Evolutionary conservation across 225 moss, liverwort and hornwort genomes (phyloP).

Genomic region (Bryum argenteum): DNA sequence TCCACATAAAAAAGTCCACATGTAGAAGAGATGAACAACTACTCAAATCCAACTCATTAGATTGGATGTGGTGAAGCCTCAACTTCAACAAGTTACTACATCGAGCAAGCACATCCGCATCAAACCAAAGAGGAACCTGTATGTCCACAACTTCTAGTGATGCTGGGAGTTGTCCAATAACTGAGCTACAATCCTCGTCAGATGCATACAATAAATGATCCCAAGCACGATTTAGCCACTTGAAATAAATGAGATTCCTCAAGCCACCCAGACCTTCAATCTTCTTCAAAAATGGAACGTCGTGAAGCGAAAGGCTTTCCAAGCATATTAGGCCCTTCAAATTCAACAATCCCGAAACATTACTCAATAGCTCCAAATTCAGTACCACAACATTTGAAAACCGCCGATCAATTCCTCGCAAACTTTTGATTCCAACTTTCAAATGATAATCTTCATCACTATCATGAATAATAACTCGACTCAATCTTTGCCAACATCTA

Average conservation of each 20-base stretch:
- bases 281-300: fast-evolving
- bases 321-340: background rate
- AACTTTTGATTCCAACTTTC: too few relatives aligned
- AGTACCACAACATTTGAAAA: background rate
- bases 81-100: background rate
- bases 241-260: background rate
- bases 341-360: background rate
- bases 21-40: background rate
- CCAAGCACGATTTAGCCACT: background rate
- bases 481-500: background rate
- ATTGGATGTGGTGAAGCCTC: background rate
- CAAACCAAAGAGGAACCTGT: too few relatives aligned
- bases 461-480: background rate
- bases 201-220: too few relatives aligned
- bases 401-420: background rate
- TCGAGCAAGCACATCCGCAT: background rate
- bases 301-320: background rate
- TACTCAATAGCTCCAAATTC: background rate
- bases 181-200: too few relatives aligned
- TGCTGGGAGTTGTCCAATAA: too few relatives aligned
- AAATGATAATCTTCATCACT: background rate
- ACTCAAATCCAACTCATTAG: background rate
- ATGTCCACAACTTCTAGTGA: too few relatives aligned
- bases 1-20: too few relatives aligned
- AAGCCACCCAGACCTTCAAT: background rate